Percentiles rank a stretch among this genome's conserved stretches.
Evolutionary conservation across 192 early-diverging fungal species (phyloP).

Genomic region (Mortierella hygrophila): DNA sequence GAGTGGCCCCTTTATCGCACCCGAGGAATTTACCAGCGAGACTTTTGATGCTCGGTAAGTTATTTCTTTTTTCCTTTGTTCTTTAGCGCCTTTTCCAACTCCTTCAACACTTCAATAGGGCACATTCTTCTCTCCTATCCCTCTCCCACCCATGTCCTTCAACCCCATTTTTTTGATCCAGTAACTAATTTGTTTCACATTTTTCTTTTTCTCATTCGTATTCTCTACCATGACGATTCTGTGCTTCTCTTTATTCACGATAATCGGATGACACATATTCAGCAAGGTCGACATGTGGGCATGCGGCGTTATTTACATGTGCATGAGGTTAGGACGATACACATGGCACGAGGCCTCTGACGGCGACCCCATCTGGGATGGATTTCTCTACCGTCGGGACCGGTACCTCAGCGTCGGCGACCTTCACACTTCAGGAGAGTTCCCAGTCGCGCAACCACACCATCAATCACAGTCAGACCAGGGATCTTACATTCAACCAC

Average conservation of each 20-base stretch:
- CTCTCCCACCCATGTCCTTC: background rate
- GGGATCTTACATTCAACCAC: background rate
- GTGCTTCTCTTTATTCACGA: too few relatives aligned
- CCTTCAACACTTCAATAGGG: background rate
- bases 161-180: background rate
- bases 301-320: constrained; percentile 53
- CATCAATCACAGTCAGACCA: background rate
- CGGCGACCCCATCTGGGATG: constrained; percentile 27
- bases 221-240: background rate
- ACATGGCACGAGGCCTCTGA: constrained; percentile 27
- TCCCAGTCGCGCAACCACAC: background rate
- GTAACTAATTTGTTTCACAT: constrained; percentile 53
- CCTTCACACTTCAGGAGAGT: background rate
- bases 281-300: constrained; percentile 53
- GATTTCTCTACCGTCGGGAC: constrained; percentile 11
- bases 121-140: background rate
- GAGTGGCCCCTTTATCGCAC: constrained; percentile 87
- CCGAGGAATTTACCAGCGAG: constrained; percentile 72
- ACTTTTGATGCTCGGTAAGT: constrained; percentile 81
- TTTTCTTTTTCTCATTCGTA: background rate
- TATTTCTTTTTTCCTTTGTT: background rate
- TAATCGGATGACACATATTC: background rate
- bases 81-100: background rate
- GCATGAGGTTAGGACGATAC: constrained; percentile 33
- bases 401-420: constrained; percentile 8